Evolutionary conservation across 2,329 filamentous ascomycete species (phyloP).

Genomic region (Penicillium capsulatum): DNA sequence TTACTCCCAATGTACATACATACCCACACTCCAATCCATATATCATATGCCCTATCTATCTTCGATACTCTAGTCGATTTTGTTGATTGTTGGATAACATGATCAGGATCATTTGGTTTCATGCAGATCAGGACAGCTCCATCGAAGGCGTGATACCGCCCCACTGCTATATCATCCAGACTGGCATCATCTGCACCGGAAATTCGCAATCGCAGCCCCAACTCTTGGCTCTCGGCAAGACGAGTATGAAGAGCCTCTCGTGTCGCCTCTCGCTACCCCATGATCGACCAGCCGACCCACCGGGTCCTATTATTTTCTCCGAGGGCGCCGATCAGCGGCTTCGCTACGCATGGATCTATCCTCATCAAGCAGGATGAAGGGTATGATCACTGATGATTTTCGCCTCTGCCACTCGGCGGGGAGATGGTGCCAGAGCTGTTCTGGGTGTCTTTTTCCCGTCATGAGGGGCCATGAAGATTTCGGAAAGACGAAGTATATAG

Average conservation of each 20-base stretch:
- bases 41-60: background rate
- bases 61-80: background rate
- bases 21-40: no score
- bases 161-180: slow-evolving; percentile 14
- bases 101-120: no score
- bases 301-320: slow-evolving; percentile 1
- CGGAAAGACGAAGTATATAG: slow-evolving; percentile 4
- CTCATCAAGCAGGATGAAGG: slow-evolving; percentile 1
- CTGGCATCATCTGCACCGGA: slow-evolving; percentile 15
- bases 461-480: slow-evolving; percentile 1
- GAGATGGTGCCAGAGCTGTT: slow-evolving; percentile 17
- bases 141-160: slow-evolving; percentile 19
- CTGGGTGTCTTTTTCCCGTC: background rate
- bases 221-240: no score
- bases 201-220: slow-evolving; percentile 20
- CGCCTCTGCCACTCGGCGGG: slow-evolving; percentile 17
- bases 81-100: no score
- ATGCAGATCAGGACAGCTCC: no score
- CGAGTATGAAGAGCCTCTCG: slow-evolving; percentile 4
- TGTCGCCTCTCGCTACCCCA: slow-evolving; percentile 1
- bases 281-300: slow-evolving; percentile 7
- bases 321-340: slow-evolving; percentile 5
- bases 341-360: slow-evolving; percentile 3
- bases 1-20: slow-evolving; percentile 12
- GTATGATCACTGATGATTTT: slow-evolving; percentile 10